phyloP scores from a whole-genome alignment of 345 rosid genomes.

The Cardamine chenopodiifolia region DNA sequence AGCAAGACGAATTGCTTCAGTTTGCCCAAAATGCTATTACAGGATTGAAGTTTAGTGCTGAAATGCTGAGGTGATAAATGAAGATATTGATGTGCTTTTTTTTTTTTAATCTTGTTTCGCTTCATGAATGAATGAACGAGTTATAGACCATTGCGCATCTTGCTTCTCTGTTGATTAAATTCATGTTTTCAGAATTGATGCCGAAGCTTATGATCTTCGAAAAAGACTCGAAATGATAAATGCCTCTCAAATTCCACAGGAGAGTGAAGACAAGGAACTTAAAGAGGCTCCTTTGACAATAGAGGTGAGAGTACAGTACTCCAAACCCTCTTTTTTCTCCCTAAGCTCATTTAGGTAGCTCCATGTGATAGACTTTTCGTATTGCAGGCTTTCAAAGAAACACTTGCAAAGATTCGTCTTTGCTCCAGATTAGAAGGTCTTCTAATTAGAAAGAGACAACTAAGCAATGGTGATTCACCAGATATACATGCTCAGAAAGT shows the following conservation, averaged over 20 bases:
- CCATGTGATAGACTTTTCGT: conserved; percentile 20
- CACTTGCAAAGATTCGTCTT: conserved; percentile 67
- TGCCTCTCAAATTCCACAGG: conserved; percentile 45
- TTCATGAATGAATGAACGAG: conserved; percentile 9
- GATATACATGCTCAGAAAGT: conserved; percentile 97
- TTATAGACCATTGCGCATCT: conserved; percentile 24
- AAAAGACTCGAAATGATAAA: conserved; percentile 61
- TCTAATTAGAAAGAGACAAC: conserved; percentile 66
- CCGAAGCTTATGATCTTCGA: conserved; percentile 67
- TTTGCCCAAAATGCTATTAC: conserved; percentile 85
- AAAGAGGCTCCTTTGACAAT: conserved; percentile 56
- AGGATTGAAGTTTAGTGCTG: conserved; percentile 79
- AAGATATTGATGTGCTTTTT: conserved; percentile 13
- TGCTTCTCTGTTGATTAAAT: conserved; percentile 27
- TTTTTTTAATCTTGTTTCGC: conserved; percentile 14
- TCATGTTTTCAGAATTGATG: conserved; percentile 67
- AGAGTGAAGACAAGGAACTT: conserved; percentile 51
- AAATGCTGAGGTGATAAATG: conserved; percentile 66
- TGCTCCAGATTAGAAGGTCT: conserved; percentile 86
- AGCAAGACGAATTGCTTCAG: conserved; percentile 95
- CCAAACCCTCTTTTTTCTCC: neutral
- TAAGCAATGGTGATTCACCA: conserved; percentile 78
- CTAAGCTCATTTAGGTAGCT: conserved; percentile 6
- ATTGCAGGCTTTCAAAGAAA: conserved; percentile 75
- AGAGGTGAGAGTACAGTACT: conserved; percentile 54